phyloP scores from a whole-genome alignment of 345 rosid species.

The Boechera retrofracta region DNA sequence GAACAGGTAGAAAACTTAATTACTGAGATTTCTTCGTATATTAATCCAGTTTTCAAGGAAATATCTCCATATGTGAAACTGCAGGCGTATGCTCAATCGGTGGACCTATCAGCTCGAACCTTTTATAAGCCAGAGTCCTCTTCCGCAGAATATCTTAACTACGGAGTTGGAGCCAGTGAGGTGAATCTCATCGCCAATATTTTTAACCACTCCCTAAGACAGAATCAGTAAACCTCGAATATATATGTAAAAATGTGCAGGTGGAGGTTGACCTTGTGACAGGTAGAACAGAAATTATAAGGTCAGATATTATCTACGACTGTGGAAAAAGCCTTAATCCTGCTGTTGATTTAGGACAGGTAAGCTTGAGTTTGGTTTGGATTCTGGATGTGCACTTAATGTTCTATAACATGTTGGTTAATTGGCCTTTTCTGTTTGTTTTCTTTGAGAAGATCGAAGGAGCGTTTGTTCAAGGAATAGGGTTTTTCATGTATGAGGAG shows the following conservation, averaged over 20 bases:
- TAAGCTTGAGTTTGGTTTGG: conserved; percentile 37
- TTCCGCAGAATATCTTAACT: conserved; percentile 68
- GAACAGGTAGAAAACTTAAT: conserved; percentile 55
- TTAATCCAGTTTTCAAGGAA: neutral
- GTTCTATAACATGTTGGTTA: neutral
- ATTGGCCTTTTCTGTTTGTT: neutral
- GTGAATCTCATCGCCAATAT: conserved; percentile 50
- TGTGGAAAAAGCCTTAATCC: conserved; percentile 70
- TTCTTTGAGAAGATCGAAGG: conserved; percentile 75
- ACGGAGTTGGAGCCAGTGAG: conserved; percentile 94
- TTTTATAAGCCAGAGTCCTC: conserved; percentile 59
- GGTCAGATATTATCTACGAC: conserved; percentile 46
- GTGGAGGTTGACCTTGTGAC: conserved; percentile 86
- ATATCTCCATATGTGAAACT: conserved; percentile 18
- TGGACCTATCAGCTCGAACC: conserved; percentile 67
- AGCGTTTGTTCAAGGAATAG: conserved; percentile 89
- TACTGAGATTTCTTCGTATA: neutral
- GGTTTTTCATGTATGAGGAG: conserved; percentile 90
- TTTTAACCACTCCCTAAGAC: neutral
- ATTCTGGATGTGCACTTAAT: conserved; percentile 33
- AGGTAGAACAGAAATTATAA: conserved; percentile 58
- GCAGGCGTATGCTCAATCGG: conserved; percentile 70
- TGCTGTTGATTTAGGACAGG: conserved; percentile 98
- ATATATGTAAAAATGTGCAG: conserved; percentile 47
- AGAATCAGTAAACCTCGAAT: neutral